Evolutionary conservation across 768 basidiomycete species (phyloP).

Genomic region (Cystoderma amianthinum): DNA sequence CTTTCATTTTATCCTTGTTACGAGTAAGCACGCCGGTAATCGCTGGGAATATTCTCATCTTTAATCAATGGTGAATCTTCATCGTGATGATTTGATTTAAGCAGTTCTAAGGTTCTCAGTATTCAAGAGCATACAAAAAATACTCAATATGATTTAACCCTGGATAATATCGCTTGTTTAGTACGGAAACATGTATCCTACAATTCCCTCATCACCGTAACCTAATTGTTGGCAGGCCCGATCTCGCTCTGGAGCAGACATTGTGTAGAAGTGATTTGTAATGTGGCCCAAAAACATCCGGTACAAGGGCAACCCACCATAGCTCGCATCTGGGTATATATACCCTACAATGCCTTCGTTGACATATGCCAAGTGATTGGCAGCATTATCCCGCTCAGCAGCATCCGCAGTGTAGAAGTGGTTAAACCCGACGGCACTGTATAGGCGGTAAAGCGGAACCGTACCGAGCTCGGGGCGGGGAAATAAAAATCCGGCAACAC

Average conservation of each 20-base stretch:
- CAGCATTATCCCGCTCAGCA: slow-evolving; percentile 8
- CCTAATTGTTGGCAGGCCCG: slow-evolving; percentile 3
- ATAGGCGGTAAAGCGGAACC: slow-evolving; percentile 14
- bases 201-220: slow-evolving; percentile 10
- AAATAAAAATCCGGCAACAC: slow-evolving; percentile 11
- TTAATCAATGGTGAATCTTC: too few relatives aligned
- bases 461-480: neutral
- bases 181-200: slow-evolving; percentile 12
- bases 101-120: too few relatives aligned
- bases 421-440: slow-evolving; percentile 4
- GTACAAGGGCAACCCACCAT: slow-evolving; percentile 12
- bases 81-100: too few relatives aligned
- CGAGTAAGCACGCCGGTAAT: too few relatives aligned
- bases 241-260: slow-evolving; percentile 9
- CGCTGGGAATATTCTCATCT: too few relatives aligned
- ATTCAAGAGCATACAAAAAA: too few relatives aligned
- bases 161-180: too few relatives aligned
- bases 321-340: slow-evolving; percentile 6
- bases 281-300: slow-evolving; percentile 9
- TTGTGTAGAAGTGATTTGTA: slow-evolving; percentile 18
- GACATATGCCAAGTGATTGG: slow-evolving; percentile 6
- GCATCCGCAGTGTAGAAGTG: slow-evolving; percentile 15
- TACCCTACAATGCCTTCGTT: slow-evolving; percentile 11
- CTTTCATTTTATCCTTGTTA: too few relatives aligned
- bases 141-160: too few relatives aligned